Conservation (phyloP, 2,329 filamentous ascomycete species). For the Colletotrichum brevisporum region DNA sequence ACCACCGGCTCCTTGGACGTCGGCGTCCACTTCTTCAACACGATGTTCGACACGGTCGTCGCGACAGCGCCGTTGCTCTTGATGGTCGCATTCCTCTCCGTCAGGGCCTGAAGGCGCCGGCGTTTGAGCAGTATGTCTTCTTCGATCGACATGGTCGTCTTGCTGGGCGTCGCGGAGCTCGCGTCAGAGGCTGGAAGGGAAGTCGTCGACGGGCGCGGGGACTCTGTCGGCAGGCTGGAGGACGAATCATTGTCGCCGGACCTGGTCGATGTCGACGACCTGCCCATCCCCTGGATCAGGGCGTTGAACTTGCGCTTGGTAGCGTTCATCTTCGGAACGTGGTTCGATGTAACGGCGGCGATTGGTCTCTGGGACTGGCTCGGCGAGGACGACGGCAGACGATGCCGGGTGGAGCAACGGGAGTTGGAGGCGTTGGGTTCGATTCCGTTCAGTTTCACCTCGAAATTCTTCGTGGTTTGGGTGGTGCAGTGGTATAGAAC, state of each 20-base stretch:
- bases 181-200: constrained; percentile 31
- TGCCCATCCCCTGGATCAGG: constrained; percentile 76
- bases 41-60: constrained; percentile 57
- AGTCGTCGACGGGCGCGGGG: constrained; percentile 41
- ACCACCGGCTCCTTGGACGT: constrained; percentile 45
- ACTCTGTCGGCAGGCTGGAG: constrained; percentile 28
- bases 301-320: constrained; percentile 89
- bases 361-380: neutral
- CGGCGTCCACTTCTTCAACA: constrained; percentile 57
- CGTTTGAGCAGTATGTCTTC: constrained; percentile 66
- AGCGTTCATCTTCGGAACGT: constrained; percentile 70
- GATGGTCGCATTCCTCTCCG: constrained; percentile 37
- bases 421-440: neutral
- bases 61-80: constrained; percentile 28
- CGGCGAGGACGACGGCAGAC: neutral
- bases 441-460: neutral
- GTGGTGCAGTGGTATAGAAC: constrained; percentile 21
- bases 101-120: constrained; percentile 57
- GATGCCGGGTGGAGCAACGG: neutral
- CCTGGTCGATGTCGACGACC: constrained; percentile 42
- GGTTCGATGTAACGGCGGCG: constrained; percentile 21
- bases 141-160: constrained; percentile 46
- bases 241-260: constrained; percentile 38
- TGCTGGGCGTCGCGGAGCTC: constrained; percentile 19
- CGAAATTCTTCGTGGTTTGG: neutral